Evolutionary conservation across 2,329 filamentous ascomycete species (phyloP).

Genomic region (Penicillium frequentans): DNA sequence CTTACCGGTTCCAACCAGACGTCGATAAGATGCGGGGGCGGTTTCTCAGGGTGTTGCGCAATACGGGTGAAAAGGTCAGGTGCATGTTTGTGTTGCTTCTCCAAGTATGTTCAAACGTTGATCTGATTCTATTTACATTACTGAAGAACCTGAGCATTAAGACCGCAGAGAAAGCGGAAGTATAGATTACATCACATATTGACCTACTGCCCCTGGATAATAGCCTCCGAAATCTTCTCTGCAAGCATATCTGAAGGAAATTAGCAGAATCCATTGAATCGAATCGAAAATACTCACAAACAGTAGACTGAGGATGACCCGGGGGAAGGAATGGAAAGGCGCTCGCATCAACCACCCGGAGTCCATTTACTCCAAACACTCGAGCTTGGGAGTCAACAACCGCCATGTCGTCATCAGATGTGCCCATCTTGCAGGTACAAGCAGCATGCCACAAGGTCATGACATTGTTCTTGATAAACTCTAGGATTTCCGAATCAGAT

Average conservation of each 20-base stretch:
- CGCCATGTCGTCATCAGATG: conserved; percentile 23
- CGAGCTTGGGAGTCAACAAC: conserved; percentile 32
- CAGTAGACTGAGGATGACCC: conserved; percentile 38
- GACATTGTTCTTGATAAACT: conserved; percentile 30
- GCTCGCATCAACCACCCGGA: conserved; percentile 38
- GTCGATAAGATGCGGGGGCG: not conserved
- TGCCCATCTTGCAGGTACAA: conserved; percentile 35
- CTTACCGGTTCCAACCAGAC: not conserved
- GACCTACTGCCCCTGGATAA: conserved; percentile 8
- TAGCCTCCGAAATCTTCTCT: conserved; percentile 20
- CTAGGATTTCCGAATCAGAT: conserved; percentile 45
- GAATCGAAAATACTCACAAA: conserved; percentile 14
- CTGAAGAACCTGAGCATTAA: not conserved
- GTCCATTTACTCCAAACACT: conserved; percentile 29
- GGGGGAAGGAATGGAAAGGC: conserved; percentile 40
- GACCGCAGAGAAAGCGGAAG: not conserved
- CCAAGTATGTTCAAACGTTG: not conserved
- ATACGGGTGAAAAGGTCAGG: too few relatives aligned
- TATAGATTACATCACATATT: not conserved
- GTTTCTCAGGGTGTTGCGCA: too few relatives aligned
- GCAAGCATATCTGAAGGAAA: conserved; percentile 22
- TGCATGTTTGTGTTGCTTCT: not conserved
- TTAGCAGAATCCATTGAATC: not conserved
- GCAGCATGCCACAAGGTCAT: conserved; percentile 30
- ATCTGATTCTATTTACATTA: not conserved